phyloP scores from a whole-genome alignment of 331 rosid genomes.

The Quercus tomentella region DNA sequence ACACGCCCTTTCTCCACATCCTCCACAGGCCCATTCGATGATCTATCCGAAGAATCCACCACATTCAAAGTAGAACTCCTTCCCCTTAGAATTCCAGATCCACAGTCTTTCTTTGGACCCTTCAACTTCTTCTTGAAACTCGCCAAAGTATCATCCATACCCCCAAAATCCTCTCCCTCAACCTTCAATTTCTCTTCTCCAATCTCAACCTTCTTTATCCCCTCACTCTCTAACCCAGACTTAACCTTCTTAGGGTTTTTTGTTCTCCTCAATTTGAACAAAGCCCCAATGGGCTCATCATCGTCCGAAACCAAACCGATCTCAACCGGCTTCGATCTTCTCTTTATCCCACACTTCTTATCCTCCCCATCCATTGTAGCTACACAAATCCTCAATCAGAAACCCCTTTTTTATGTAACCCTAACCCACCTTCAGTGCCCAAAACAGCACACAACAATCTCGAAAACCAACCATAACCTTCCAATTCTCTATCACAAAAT shows the following conservation, averaged over 20 bases:
- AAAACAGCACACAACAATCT: slow-evolving; percentile 27
- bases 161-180: slow-evolving; percentile 52
- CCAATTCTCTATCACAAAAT: slow-evolving; percentile 39
- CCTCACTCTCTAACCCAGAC: slow-evolving; percentile 33
- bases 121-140: slow-evolving; percentile 87
- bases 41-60: slow-evolving; percentile 28
- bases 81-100: slow-evolving; percentile 43
- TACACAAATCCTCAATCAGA: slow-evolving; percentile 8
- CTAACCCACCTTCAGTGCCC: slow-evolving; percentile 50
- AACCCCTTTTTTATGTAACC: slow-evolving; percentile 18
- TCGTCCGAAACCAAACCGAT: slow-evolving; percentile 61
- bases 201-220: slow-evolving; percentile 36
- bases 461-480: slow-evolving; percentile 30
- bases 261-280: slow-evolving; percentile 62
- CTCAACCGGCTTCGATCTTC: slow-evolving; percentile 53
- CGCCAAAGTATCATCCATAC: slow-evolving; percentile 91
- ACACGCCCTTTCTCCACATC: slow-evolving; percentile 16
- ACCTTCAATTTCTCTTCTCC: slow-evolving; percentile 16
- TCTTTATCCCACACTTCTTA: slow-evolving; percentile 49
- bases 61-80: slow-evolving; percentile 33
- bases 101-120: slow-evolving; percentile 72
- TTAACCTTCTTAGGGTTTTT: slow-evolving; percentile 56
- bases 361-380: slow-evolving; percentile 67
- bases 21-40: slow-evolving; percentile 23
- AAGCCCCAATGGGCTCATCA: slow-evolving; percentile 81